Evolutionary conservation across 192 early-diverging fungal species (phyloP).

Genomic region (Backusella tuberculispora): DNA sequence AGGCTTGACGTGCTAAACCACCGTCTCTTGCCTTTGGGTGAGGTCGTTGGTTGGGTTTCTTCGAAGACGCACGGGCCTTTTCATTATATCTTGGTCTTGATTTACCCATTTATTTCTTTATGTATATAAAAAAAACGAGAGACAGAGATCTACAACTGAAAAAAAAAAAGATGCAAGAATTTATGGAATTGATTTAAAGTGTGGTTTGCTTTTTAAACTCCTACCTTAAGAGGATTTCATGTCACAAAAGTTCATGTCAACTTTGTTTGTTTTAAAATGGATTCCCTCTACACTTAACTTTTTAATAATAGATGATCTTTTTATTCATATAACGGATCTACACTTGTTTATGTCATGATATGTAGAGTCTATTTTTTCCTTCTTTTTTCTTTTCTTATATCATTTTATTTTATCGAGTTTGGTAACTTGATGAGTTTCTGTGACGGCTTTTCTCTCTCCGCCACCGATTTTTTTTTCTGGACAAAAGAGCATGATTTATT

Average conservation of each 20-base stretch:
- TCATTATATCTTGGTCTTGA: constrained; percentile 58
- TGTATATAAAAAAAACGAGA: background rate
- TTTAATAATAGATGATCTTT: too few species aligned
- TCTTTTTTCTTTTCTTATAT: too few species aligned
- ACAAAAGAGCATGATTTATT: background rate
- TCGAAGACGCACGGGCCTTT: constrained; percentile 56
- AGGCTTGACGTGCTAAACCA: constrained; percentile 39
- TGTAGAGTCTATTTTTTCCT: too few species aligned
- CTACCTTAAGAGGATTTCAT: background rate
- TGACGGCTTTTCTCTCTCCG: constrained; percentile 8
- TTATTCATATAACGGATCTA: too few species aligned
- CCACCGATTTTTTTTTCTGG: background rate
- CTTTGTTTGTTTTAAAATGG: background rate
- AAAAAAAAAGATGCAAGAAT: background rate
- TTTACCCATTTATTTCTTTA: constrained; percentile 48
- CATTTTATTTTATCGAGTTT: too few species aligned
- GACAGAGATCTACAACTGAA: background rate
- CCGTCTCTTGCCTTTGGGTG: constrained; percentile 58
- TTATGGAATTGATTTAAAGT: background rate
- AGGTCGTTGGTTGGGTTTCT: constrained; percentile 42
- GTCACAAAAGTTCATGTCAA: background rate
- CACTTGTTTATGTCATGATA: too few species aligned
- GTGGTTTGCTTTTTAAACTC: background rate
- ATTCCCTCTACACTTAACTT: too few species aligned
- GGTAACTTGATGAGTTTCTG: background rate